Evolutionary conservation across 2,329 filamentous ascomycete species (phyloP), one percentile per base, ranked within the genome.

Genomic region (Clonostachys rhizophaga): DNA sequence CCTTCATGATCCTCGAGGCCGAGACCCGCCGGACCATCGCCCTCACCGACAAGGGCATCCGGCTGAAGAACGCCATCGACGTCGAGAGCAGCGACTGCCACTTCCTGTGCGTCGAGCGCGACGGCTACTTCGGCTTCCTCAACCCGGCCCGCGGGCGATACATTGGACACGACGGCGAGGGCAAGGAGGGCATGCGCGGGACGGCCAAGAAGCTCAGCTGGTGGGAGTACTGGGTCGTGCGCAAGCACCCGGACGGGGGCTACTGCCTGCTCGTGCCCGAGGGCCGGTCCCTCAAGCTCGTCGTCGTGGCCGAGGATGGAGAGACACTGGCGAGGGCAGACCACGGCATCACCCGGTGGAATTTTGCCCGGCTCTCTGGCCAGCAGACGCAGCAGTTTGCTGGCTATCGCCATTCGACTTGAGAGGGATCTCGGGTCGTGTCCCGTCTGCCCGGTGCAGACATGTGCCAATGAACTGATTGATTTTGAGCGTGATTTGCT

Each of bases 1-100:
- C 47, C 2, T 56, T 48, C 30, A 17, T 47, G 5, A 56, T 57
- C n/a, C 11, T 55, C 18, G 47, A 54, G 10, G 49, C 45, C 16
- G 18, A 30, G 6, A 50, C 50, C 2, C 30, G 42, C 11, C 36
- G 33, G 9, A 49, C 42, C 2, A 53, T 56, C 14, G 53, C 47
- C 6, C 33, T 56, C 3, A 41, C 30, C n/a, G 40, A 42, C 12
- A 42, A 42, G 16, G 40, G 24, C 17, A 30, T 30, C 24, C 24
- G 24, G 24, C 24, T 30, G 8, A 39, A 18, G 11, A 39, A 39
- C 36, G 36, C 14, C 14, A 18, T 39, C 14, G 36, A 18, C 36
- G 36, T 39, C 14, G 36, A 39, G 36, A 39, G 36, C 36, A 11
- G 40, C 2, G 5, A 36, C 42, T n/a, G 34, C 17, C 40, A 24